Percentiles rank a stretch among this genome's conserved stretches.
Evolutionary conservation across 106 monocot species (phyloP).

Genomic region (Allium cepa): DNA sequence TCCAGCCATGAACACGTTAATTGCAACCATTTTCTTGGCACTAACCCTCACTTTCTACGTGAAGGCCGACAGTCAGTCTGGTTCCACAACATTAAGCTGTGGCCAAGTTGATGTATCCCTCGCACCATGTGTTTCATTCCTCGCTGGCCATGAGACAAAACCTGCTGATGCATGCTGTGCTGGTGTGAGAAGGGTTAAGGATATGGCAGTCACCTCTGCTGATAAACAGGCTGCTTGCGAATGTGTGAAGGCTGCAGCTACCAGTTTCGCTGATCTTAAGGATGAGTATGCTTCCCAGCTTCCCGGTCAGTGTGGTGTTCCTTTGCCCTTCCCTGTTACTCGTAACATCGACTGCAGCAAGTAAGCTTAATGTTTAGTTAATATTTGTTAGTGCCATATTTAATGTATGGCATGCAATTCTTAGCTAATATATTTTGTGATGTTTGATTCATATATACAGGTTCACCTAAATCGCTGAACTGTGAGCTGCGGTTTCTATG

Average conservation of each 20-base stretch:
- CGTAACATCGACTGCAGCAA: constrained; percentile 2
- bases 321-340: constrained; percentile 3
- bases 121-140: neutral
- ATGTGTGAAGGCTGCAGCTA: constrained; percentile 1
- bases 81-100: neutral
- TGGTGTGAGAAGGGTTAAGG: constrained; percentile 2
- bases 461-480: too few species aligned
- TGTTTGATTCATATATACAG: too few species aligned
- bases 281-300: neutral
- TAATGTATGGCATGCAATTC: too few species aligned
- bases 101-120: neutral
- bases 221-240: neutral
- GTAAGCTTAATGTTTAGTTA: neutral
- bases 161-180: neutral
- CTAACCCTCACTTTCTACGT: neutral
- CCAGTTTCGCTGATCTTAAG: neutral
- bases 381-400: too few species aligned
- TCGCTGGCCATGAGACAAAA: neutral
- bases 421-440: too few species aligned
- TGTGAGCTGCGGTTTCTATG: too few species aligned
- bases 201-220: neutral
- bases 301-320: neutral
- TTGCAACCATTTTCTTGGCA: neutral
- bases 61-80: neutral
- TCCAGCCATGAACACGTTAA: neutral